These are phyloP conservation scores for Termitomyces sp. DNA, from an alignment of 768 basidiomycete genomes.

Conservation along the genomic window DNA sequence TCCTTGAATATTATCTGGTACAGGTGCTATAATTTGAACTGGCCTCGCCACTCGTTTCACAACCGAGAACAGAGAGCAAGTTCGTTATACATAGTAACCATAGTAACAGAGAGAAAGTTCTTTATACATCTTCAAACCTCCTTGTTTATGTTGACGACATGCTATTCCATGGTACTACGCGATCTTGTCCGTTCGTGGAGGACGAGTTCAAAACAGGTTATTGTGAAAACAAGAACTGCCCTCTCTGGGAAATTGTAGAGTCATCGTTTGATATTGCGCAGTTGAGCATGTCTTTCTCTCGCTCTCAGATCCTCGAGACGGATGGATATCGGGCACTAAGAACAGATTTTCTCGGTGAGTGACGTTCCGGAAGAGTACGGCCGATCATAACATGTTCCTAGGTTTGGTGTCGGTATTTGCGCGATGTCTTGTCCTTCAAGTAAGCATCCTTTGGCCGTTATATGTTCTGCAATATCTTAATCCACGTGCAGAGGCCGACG, in stretches of 20 bases:
- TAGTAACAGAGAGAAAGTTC: neutral
- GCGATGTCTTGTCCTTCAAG: conserved; percentile 65
- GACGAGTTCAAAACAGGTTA: conserved; percentile 37
- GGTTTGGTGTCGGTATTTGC: conserved; percentile 67
- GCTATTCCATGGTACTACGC: conserved; percentile 64
- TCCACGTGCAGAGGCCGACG: conserved; percentile 53
- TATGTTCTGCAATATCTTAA: neutral
- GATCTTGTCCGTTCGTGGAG: conserved; percentile 54
- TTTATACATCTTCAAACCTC: neutral
- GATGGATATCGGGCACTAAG: conserved; percentile 33
- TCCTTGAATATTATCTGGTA: neutral
- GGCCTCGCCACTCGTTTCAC: neutral
- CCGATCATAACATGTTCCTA: conserved; percentile 13
- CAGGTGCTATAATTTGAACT: neutral
- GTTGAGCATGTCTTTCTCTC: conserved; percentile 40
- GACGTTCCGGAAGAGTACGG: neutral
- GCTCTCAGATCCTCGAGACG: neutral
- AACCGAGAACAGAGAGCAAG: no score
- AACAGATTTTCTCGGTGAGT: conserved; percentile 47
- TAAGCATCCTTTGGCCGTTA: conserved; percentile 22
- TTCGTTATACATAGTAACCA: no score
- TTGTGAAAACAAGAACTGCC: conserved; percentile 47
- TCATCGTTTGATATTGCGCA: conserved; percentile 55
- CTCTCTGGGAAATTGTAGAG: conserved; percentile 53
- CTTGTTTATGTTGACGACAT: conserved; percentile 47